Conservation (phyloP, 1,139 yeast species). For the Casaregolazyma lundiana region DNA sequence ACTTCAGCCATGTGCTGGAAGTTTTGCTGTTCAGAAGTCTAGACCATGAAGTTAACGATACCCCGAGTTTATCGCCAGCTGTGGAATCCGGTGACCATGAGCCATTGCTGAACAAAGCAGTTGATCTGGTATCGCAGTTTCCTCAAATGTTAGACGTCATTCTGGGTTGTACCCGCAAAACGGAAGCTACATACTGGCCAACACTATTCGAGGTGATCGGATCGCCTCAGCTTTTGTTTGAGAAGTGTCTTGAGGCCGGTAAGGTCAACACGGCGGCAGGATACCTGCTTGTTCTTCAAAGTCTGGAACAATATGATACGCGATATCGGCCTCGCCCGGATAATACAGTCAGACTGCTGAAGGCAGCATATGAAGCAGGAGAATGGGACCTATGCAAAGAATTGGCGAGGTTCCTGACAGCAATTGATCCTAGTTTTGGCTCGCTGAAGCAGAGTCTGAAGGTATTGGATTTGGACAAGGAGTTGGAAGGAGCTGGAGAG, state of each 20-base stretch:
- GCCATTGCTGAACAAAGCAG: slow-evolving; percentile 21
- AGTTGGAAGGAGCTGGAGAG: background rate
- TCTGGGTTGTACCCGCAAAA: slow-evolving; percentile 59
- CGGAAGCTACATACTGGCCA: slow-evolving; percentile 61
- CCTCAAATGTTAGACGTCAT: slow-evolving; percentile 44
- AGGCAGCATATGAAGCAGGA: slow-evolving; percentile 31
- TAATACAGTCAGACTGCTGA: slow-evolving; percentile 31
- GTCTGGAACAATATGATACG: slow-evolving; percentile 18
- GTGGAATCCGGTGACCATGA: slow-evolving; percentile 22
- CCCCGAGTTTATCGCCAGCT: slow-evolving; percentile 21
- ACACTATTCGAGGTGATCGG: slow-evolving; percentile 44
- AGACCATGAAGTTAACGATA: slow-evolving; percentile 25
- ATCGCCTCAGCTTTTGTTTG: slow-evolving; percentile 37
- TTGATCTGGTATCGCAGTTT: slow-evolving; percentile 30
- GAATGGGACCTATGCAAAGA: slow-evolving; percentile 40
- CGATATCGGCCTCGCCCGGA: slow-evolving; percentile 16
- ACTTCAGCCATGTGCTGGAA: slow-evolving; percentile 47
- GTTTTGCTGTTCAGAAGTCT: slow-evolving; percentile 40
- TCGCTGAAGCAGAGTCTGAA: slow-evolving; percentile 7
- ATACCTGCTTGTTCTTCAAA: slow-evolving; percentile 37
- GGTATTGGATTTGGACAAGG: background rate
- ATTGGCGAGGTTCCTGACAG: slow-evolving; percentile 37
- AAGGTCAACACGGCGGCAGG: slow-evolving; percentile 41
- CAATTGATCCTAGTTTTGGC: slow-evolving; percentile 29
- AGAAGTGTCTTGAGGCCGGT: slow-evolving; percentile 32